A percentile compares a stretch with the other conserved stretches of the same genome.
phyloP scores from a whole-genome alignment of 2,329 filamentous ascomycete species.

The Domatiomyces catenatus region DNA sequence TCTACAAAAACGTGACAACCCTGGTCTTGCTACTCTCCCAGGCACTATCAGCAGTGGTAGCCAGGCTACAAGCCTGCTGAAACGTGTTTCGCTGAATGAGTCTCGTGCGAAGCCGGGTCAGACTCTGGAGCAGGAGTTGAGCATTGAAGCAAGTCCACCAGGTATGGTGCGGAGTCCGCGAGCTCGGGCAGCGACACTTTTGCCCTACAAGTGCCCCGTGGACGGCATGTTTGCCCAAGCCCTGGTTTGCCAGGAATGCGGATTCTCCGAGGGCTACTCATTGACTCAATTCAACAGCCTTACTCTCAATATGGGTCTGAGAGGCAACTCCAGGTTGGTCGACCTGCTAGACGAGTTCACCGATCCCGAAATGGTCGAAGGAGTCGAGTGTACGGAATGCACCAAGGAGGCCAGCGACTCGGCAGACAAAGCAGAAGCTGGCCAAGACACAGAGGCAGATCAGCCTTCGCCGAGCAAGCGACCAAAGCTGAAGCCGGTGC shows the following conservation, averaged over 20 bases:
- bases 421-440: neutral
- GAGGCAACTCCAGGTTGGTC: slow-evolving; percentile 53
- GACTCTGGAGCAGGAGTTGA: neutral
- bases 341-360: slow-evolving; percentile 76
- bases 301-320: slow-evolving; percentile 62
- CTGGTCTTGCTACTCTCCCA: slow-evolving; percentile 10
- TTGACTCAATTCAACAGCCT: slow-evolving; percentile 90
- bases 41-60: neutral
- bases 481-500: slow-evolving; percentile 50
- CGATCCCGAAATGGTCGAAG: slow-evolving; percentile 67
- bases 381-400: slow-evolving; percentile 83
- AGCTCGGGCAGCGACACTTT: neutral
- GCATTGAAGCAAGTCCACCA: neutral
- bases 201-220: slow-evolving; percentile 47
- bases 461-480: slow-evolving; percentile 14
- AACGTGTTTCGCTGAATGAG: neutral
- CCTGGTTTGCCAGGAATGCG: slow-evolving; percentile 73
- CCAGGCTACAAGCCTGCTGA: neutral
- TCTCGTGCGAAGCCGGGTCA: neutral
- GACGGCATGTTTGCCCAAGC: slow-evolving; percentile 79
- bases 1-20: slow-evolving; percentile 6
- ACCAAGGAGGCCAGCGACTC: slow-evolving; percentile 33
- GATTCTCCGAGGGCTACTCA: slow-evolving; percentile 72
- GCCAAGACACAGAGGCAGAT: slow-evolving; percentile 19
- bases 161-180: neutral